Percentiles rank a stretch among this genome's conserved stretches.
Conservation (phyloP, 805 yeast genomes). For the Clavispora vitiphila region DNA sequence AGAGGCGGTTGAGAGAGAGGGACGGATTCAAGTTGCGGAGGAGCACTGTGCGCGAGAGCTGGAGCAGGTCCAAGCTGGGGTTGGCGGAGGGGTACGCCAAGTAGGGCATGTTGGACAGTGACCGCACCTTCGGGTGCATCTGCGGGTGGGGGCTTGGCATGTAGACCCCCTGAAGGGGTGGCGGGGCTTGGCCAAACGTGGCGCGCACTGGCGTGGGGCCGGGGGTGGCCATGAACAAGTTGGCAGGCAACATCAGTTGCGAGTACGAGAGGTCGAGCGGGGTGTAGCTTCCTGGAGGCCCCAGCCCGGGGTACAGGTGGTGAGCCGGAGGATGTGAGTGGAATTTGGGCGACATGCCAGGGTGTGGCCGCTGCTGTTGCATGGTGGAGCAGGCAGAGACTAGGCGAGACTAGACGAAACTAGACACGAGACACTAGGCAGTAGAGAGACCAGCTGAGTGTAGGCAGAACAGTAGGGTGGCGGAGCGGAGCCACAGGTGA, state of each 20-base stretch:
- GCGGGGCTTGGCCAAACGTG: background rate
- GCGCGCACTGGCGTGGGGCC: conserved; percentile 3
- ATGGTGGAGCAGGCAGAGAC: too few species aligned
- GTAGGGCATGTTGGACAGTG: conserved; percentile 11
- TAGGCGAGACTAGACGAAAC: too few species aligned
- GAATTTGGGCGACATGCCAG: background rate
- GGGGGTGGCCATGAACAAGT: conserved; percentile 39
- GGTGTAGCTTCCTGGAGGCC: conserved; percentile 3
- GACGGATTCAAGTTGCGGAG: conserved; percentile 24
- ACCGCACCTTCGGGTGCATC: background rate
- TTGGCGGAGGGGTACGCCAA: conserved; percentile 12
- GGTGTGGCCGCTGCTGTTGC: background rate
- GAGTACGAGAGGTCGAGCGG: conserved; percentile 61
- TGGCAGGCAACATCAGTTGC: conserved; percentile 58
- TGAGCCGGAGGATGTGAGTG: background rate
- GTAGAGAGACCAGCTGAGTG: too few species aligned
- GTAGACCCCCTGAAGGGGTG: background rate
- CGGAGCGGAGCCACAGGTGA: too few species aligned
- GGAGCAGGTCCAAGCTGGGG: conserved; percentile 28
- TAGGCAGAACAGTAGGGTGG: too few species aligned
- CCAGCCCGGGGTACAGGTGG: background rate
- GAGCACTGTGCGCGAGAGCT: conserved; percentile 33
- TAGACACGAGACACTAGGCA: too few species aligned
- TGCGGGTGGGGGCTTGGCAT: background rate
- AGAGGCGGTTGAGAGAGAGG: conserved; percentile 26